These are phyloP conservation scores for Hypoxylon sp. DNA, from an alignment of 2,329 filamentous ascomycete genomes.

Conservation along the genomic window DNA sequence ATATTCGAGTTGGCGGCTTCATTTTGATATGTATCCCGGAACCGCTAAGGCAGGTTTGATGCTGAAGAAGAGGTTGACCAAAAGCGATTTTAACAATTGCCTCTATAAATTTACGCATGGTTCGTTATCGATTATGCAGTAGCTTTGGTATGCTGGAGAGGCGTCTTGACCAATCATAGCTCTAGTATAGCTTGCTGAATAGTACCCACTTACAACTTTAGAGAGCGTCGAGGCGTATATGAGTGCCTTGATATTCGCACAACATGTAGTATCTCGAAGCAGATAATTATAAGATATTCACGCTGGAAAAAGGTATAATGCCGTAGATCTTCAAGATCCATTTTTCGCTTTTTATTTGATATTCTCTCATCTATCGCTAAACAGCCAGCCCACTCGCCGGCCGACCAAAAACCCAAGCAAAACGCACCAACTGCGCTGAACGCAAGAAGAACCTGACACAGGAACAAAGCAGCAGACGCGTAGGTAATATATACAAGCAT, in stretches of 20 bases:
- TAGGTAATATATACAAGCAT: slow-evolving; percentile 46
- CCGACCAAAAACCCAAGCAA: slow-evolving; percentile 23
- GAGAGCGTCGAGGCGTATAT: neutral
- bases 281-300: neutral
- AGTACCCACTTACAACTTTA: neutral
- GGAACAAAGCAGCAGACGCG: slow-evolving; percentile 28
- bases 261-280: too few species aligned
- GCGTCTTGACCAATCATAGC: slow-evolving; percentile 20
- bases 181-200: neutral
- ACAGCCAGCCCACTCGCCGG: slow-evolving; percentile 16
- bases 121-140: slow-evolving; percentile 42
- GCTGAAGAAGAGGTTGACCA: slow-evolving; percentile 22
- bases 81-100: neutral
- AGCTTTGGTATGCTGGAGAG: slow-evolving; percentile 10
- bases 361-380: slow-evolving; percentile 37
- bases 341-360: slow-evolving; percentile 37
- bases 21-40: slow-evolving; percentile 52
- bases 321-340: neutral
- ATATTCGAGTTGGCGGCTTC: slow-evolving; percentile 59
- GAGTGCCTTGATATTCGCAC: neutral
- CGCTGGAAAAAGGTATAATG: neutral
- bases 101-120: slow-evolving; percentile 27
- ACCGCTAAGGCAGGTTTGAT: too few species aligned
- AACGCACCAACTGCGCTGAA: slow-evolving; percentile 19
- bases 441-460: slow-evolving; percentile 26